These are phyloP conservation scores for Eutypa lata DNA, from an alignment of 2,329 filamentous ascomycete species.

Conservation along the genomic window DNA sequence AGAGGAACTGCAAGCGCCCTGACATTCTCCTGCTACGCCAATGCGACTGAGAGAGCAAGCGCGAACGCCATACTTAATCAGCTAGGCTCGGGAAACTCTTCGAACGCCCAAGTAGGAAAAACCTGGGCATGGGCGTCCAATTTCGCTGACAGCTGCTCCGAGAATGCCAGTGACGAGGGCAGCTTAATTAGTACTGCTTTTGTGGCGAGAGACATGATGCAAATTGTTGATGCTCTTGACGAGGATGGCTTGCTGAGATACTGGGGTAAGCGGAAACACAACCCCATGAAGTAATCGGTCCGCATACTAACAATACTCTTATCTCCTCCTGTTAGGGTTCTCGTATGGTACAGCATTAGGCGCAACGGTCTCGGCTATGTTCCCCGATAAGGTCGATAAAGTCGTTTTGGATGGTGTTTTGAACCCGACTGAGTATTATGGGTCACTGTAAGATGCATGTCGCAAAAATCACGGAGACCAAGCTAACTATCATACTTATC, in stretches of 20 bases:
- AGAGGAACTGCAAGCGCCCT: constrained; percentile 19
- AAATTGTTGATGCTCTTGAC: constrained; percentile 34
- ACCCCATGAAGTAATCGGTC: too few relatives aligned
- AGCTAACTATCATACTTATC: neutral
- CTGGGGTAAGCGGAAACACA: constrained; percentile 25
- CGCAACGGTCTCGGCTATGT: constrained; percentile 36
- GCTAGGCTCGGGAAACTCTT: constrained; percentile 1
- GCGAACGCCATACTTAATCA: neutral
- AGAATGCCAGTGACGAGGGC: constrained; percentile 10
- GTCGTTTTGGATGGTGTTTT: constrained; percentile 36
- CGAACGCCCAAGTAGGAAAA: constrained; percentile 10
- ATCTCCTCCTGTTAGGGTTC: constrained; percentile 23
- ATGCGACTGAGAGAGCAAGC: neutral
- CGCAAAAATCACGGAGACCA: neutral
- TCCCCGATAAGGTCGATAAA: constrained; percentile 37
- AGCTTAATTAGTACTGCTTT: constrained; percentile 30
- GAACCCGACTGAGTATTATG: constrained; percentile 31
- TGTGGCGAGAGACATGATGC: constrained; percentile 36
- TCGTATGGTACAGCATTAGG: constrained; percentile 41
- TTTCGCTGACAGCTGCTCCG: constrained; percentile 16
- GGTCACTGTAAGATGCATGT: constrained; percentile 19
- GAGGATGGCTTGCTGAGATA: constrained; percentile 36
- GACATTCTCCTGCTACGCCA: constrained; percentile 17
- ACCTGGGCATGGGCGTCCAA: constrained; percentile 13
- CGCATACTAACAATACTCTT: too few relatives aligned